Base-by-base conservation (phyloP, 805 yeast genomes). In the Metschnikowia dekortorum region DNA sequence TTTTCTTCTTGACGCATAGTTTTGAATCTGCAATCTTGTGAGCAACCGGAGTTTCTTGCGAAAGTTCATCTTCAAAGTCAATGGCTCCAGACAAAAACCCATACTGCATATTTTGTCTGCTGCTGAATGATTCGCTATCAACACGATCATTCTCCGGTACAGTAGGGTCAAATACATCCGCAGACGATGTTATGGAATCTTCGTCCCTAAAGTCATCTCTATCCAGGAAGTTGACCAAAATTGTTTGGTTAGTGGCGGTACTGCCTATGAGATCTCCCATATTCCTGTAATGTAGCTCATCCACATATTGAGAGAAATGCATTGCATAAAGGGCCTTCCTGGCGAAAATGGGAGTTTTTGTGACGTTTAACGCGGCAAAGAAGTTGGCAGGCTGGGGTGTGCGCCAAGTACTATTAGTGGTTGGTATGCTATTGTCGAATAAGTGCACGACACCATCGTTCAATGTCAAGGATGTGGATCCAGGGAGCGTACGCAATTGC, bases 241-340 rank as follows among this genome's bases (percentile, higher is more conserved):
- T 70, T 0, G 96, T 85, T 60, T 83, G 86, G 29, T 76, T 69
- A 0, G 65, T 32, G 0, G 73, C 62, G 1, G 68, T 58, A 33
- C 84, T 82, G 48, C 83, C 85, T 14, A 91, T 78, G 44, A 88
- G 65, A 40, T 75, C 53, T 2, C 72, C 66, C 16, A 89, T 65
- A 10, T 78, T 75, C 51, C 90, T 78, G 47, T 87, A 79, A 40
- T 80, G 72, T 13, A 89, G 56, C 58, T 89, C 96, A n/a, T 78
- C 75, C 6, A 87, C 91, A 62, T 88, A 82, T 29, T 73, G 73
- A 2, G 84, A 72, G 46, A 81, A 82, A 51, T 82, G 74, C 52
- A 70, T 55, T 1, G 76, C 75, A 54, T 56, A 67, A 31, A 74
- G 61, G 6, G 71, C 65, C 49, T 67, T 71, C 18, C 71, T 52